Evolutionary conservation across 179 eudicot species (phyloP).

Genomic region (Carnegiea gigantea): DNA sequence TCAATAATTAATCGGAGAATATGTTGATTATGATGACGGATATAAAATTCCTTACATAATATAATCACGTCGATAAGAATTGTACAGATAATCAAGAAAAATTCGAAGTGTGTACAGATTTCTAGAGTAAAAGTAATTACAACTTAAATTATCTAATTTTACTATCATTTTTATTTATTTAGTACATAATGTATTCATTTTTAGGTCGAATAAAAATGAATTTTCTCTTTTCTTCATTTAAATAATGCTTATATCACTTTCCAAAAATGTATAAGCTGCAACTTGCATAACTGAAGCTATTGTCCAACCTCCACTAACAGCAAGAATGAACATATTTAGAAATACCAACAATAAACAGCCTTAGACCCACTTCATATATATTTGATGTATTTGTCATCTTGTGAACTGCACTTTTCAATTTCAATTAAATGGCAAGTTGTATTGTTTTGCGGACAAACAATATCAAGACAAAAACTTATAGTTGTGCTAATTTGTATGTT

Average conservation of each 20-base stretch:
- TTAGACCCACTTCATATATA: neutral
- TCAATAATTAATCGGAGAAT: too few relatives aligned
- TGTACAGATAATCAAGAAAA: too few relatives aligned
- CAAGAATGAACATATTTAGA: neutral
- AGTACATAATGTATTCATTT: too few relatives aligned
- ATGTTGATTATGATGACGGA: too few relatives aligned
- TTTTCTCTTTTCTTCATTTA: too few relatives aligned
- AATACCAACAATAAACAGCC: neutral
- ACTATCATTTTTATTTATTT: too few relatives aligned
- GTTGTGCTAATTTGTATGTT: neutral
- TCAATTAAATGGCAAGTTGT: neutral
- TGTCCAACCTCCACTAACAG: conserved; percentile 1
- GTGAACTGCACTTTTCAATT: neutral
- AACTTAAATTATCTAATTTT: too few relatives aligned
- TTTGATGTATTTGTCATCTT: neutral
- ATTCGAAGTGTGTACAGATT: too few relatives aligned
- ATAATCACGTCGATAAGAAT: too few relatives aligned
- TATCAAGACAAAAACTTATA: neutral
- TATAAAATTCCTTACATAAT: too few relatives aligned
- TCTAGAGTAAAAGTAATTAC: too few relatives aligned
- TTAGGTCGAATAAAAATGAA: too few relatives aligned
- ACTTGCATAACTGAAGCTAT: conserved; percentile 2
- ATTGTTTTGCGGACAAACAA: neutral
- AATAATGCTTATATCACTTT: neutral
- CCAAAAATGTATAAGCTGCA: neutral